A percentile compares a stretch with the other conserved stretches of the same genome.
Conservation (phyloP, 495 filamentous ascomycete species). For the Filosporella fistucella region DNA sequence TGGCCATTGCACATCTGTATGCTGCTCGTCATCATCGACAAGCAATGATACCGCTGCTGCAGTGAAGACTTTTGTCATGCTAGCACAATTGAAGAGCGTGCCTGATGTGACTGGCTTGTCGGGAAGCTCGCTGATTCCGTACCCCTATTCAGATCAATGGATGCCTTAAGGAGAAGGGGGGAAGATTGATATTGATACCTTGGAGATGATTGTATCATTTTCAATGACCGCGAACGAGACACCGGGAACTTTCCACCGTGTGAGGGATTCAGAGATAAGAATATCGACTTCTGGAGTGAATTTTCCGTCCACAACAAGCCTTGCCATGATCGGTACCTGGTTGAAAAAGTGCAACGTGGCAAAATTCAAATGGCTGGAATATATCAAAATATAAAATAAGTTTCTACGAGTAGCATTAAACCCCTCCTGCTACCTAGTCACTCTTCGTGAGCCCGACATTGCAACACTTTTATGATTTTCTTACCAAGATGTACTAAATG, state of each 20-base stretch:
- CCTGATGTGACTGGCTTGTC: slow-evolving; percentile 37
- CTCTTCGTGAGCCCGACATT: too few relatives aligned
- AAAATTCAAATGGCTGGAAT: too few relatives aligned
- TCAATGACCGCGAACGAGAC: neutral
- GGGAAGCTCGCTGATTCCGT: slow-evolving; percentile 38
- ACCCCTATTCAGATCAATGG: slow-evolving; percentile 1
- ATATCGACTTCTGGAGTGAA: too few relatives aligned
- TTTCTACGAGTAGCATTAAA: too few relatives aligned
- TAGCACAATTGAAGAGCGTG: slow-evolving; percentile 36
- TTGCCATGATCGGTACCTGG: too few relatives aligned
- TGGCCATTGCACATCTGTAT: neutral
- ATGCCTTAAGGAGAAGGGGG: neutral
- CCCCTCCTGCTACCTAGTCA: too few relatives aligned
- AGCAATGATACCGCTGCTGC: slow-evolving; percentile 41
- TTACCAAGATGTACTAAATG: too few relatives aligned
- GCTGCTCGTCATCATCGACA: slow-evolving; percentile 39
- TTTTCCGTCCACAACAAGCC: too few relatives aligned
- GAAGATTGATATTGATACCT: neutral
- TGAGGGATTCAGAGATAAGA: too few relatives aligned
- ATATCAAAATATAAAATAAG: too few relatives aligned
- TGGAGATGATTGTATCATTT: neutral
- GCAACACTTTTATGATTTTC: too few relatives aligned
- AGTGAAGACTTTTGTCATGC: slow-evolving; percentile 54
- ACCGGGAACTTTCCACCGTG: slow-evolving; percentile 2
- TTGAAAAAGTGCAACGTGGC: too few relatives aligned